Evolutionary conservation across 2,329 filamentous ascomycete genomes (phyloP).

Genomic region (Grosmannia huntii): DNA sequence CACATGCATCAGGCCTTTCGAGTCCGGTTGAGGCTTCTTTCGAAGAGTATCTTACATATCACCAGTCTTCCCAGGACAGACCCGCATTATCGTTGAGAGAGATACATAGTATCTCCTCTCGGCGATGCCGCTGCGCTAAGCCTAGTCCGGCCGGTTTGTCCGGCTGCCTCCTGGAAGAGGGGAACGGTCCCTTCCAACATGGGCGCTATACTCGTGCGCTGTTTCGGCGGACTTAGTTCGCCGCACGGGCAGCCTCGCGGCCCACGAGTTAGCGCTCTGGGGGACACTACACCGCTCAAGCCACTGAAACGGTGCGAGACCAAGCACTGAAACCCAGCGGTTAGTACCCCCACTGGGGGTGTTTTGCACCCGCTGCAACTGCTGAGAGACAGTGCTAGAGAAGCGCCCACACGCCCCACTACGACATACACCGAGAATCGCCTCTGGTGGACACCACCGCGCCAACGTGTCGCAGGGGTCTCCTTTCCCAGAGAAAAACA

Average conservation of each 20-base stretch:
- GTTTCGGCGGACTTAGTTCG: neutral
- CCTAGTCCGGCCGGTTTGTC: neutral
- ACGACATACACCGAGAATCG: slow-evolving; percentile 12
- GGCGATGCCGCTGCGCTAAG: slow-evolving; percentile 4
- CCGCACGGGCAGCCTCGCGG: neutral
- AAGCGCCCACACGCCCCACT: slow-evolving; percentile 4
- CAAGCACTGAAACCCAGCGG: neutral
- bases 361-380: neutral
- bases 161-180: neutral
- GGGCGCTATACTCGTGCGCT: neutral
- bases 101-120: neutral
- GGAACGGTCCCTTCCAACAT: neutral
- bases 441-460: slow-evolving; percentile 4
- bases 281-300: neutral
- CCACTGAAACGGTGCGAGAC: neutral
- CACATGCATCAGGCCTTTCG: too few relatives aligned
- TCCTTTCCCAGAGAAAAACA: neutral
- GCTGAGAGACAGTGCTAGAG: neutral
- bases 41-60: neutral
- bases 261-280: neutral
- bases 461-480: neutral
- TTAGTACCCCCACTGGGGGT: neutral
- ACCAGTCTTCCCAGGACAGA: neutral
- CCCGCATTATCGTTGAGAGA: neutral
- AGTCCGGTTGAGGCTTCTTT: too few relatives aligned